phyloP scores from a whole-genome alignment of 116 monocot species.

The Zostera marina region DNA sequence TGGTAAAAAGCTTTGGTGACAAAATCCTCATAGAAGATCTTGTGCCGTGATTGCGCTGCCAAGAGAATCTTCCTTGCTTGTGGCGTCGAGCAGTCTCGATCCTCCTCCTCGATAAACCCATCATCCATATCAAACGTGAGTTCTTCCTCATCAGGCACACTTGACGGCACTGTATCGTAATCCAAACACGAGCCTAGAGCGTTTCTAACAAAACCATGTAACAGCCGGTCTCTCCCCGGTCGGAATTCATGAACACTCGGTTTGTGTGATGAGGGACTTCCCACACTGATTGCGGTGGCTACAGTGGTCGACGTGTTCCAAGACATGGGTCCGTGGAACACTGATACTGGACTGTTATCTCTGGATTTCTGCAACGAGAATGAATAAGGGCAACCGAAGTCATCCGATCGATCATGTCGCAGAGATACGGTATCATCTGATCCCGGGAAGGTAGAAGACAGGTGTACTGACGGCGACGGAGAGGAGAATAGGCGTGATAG shows the following conservation, averaged over 20 bases:
- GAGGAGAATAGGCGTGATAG: constrained; percentile 69
- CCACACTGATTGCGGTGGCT: constrained; percentile 3
- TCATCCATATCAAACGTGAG: constrained; percentile 54
- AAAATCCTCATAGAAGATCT: constrained; percentile 62
- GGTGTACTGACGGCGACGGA: constrained; percentile 11
- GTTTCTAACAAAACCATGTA: constrained; percentile 45
- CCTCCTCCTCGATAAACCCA: constrained; percentile 6
- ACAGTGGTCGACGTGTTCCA: constrained; percentile 16
- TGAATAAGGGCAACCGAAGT: constrained; percentile 34
- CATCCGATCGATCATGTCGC: constrained; percentile 39
- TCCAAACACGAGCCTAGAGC: constrained; percentile 71
- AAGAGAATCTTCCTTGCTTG: constrained; percentile 40
- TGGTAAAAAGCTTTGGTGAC: constrained; percentile 76
- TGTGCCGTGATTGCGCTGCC: constrained; percentile 54
- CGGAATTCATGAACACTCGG: constrained; percentile 25
- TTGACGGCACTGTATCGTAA: constrained; percentile 35
- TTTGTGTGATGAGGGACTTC: constrained; percentile 14
- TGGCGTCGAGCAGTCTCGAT: constrained; percentile 17
- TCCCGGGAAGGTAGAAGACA: constrained; percentile 14
- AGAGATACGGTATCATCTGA: constrained; percentile 16
- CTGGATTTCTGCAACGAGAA: constrained; percentile 6
- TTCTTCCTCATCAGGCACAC: constrained; percentile 25
- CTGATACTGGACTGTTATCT: constrained; percentile 54
- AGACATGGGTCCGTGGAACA: constrained; percentile 48
- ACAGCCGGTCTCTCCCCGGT: constrained; percentile 33